Evolutionary conservation across 1,284 basidiomycete genomes (phyloP), one percentile per base, ranked within the genome.

Genomic region (Volvariella volvacea): DNA sequence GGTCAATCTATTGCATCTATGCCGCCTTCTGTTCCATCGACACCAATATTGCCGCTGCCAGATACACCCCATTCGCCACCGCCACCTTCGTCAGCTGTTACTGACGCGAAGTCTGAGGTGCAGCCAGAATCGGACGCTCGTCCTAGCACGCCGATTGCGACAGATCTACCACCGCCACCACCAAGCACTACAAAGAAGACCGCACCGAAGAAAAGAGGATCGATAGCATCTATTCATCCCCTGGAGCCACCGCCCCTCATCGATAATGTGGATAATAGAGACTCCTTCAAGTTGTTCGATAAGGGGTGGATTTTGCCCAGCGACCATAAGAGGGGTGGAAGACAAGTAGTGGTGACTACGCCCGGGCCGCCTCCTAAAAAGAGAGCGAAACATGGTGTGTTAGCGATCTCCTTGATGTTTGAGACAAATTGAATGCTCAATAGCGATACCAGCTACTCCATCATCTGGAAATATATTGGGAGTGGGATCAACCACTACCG

Each of bases 291-390:
- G 57, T 68, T 84, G 64, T 96, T 95, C 65, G 83, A 96, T 51
- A 68, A 73, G 16, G 92, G 92, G 1, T 96, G 92, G 92, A 90
- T 95, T 14, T 65, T 95, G 14, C 88, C 91, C 7, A 53, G 80
- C 7, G 88, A 84, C 22, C 74, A 78, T 37, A 77, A 78, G 52
- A 71, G 81, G 30, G 74, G 73, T 39, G 79, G 74, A 14, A 70
- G 76, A 19, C 44, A 59, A 7, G 48, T 64, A 19, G n/a, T n/a
- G 7, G n/a, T 16, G 7, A 36, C n/a, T 16, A 20, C n/a, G 6
- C 8, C 34, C 15, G 34, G 34, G 4, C 70, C 68, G 33, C 71
- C 66, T 17, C 73, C 73, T 9, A 75, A 62, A 59, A 85, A 83
- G 61, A 71, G 67, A 38, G 61, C 62, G 48, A 71, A 71, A 48